These are phyloP conservation scores for Agaricus blazei DNA, from an alignment of 768 basidiomycete species.

Conservation along the genomic window DNA sequence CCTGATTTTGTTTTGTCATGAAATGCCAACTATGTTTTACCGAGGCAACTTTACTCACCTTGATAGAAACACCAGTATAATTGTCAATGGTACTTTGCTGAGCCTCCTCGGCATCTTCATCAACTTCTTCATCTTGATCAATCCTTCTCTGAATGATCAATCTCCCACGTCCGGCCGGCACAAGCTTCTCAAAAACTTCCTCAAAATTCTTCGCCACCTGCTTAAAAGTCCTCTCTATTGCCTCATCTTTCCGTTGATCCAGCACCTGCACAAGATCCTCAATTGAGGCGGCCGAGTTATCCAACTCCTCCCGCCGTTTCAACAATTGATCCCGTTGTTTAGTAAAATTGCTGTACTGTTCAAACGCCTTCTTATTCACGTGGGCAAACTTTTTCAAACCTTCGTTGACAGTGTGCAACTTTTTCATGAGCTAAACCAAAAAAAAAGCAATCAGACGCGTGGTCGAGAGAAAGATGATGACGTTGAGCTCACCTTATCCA, in stretches of 20 bases:
- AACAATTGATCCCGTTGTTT: conserved; percentile 93
- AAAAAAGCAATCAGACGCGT: neutral
- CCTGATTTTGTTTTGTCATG: conserved; percentile 35
- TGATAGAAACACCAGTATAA: conserved; percentile 96
- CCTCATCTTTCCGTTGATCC: conserved; percentile 97
- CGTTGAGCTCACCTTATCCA: conserved; percentile 65
- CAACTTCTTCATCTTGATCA: conserved; percentile 78
- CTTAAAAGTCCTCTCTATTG: conserved; percentile 97
- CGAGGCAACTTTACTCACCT: conserved; percentile 39
- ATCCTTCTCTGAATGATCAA: conserved; percentile 91
- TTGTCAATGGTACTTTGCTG: conserved; percentile 82
- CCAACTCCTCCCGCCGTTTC: conserved; percentile 84
- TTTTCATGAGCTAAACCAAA: conserved; percentile 72
- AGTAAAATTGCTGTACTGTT: conserved; percentile 97
- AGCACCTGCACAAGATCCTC: conserved; percentile 90
- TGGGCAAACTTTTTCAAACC: conserved; percentile 94
- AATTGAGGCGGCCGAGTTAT: conserved; percentile 84
- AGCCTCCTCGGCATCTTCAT: conserved; percentile 68
- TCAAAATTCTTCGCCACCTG: conserved; percentile 97
- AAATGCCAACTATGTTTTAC: neutral
- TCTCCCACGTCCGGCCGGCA: conserved; percentile 87
- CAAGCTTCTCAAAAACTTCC: conserved; percentile 94
- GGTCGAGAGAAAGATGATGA: neutral
- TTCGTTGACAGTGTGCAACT: conserved; percentile 90
- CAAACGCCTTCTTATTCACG: conserved; percentile 99